Base-by-base conservation (phyloP, 2,329 filamentous ascomycete genomes). In the Diaporthe destruens region DNA sequence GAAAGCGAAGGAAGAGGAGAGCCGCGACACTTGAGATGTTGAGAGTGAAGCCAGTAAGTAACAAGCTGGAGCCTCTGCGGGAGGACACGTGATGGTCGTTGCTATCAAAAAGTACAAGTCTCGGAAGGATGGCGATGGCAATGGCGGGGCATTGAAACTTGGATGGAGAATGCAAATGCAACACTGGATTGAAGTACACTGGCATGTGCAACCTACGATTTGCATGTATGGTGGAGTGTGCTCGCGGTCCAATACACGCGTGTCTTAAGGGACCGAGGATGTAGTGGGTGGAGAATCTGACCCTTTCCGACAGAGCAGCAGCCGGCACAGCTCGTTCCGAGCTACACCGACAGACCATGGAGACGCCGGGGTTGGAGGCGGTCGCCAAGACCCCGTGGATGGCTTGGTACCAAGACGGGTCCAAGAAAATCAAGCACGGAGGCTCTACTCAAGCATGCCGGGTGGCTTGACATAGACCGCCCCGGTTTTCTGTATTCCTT, bases 231-330 rank as follows among this genome's bases (percentile, higher is more conserved):
- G 44, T 65, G 61, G 61, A 36, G 44, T 14, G 44, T 36, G 20
- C 25, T 51, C 39, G 42, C 44, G 59, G 61, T 12, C 61, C 61
- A 53, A 53, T 39, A 53, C 61, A 66, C 61, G 5, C 14, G 12
- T 16, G 61, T 61, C 55, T 61, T n/a, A 44, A 36, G 32, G 42
- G 8, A 42, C 36, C 55, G 68, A 70, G 49, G 61, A 42, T 32
- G 55, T 53, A 44, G 34, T 73, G 71, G 72, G 72, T 73, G 74
- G 72, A 75, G 71, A 75, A 54, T 32, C 32, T 53, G 42, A 23
- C n/a, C 49, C 49, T 72, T 57, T 59, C 61, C 20, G 69, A 67
- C 44, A 44, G 32, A 42, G 67, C 32, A 55, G 32, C 61, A 29
- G 44, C 29, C 69, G 69, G 71, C 8, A 42, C 11, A 71, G 36